phyloP scores from a whole-genome alignment of 1,284 basidiomycete genomes.

The Cerioporus squamosus region DNA sequence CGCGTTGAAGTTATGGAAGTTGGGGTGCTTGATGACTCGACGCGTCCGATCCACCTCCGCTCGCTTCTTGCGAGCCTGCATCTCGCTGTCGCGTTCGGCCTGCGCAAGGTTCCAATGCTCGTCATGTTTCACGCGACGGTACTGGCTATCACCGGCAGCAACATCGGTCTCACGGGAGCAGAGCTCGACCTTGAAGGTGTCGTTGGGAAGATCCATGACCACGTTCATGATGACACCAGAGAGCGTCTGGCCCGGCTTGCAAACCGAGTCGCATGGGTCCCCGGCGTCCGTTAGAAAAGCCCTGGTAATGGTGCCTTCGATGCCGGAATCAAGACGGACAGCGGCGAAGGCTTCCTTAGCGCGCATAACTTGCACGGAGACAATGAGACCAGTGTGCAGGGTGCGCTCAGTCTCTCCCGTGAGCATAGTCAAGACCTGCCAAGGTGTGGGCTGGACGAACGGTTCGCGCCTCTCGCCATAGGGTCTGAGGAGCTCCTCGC shows the following conservation, averaged over 20 bases:
- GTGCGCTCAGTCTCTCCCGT: conserved; percentile 91
- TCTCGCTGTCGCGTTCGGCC: conserved; percentile 72
- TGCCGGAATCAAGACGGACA: conserved; percentile 88
- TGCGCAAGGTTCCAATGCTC: conserved; percentile 72
- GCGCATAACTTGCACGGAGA: conserved; percentile 80
- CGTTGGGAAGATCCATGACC: conserved; percentile 64
- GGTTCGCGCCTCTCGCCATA: conserved; percentile 79
- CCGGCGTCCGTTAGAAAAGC: conserved; percentile 64
- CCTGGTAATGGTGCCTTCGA: conserved; percentile 83
- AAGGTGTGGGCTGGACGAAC: conserved; percentile 72
- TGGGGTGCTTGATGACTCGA: conserved; percentile 96
- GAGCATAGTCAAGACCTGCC: conserved; percentile 94
- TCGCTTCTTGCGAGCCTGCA: conserved; percentile 83
- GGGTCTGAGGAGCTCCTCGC: conserved; percentile 86
- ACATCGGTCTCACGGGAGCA: conserved; percentile 80
- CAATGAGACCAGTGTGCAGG: conserved; percentile 79
- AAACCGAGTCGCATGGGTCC: conserved; percentile 48
- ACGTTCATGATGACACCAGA: conserved; percentile 82
- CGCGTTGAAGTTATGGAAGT: conserved; percentile 97
- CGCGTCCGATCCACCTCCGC: conserved; percentile 79
- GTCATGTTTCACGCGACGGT: conserved; percentile 67
- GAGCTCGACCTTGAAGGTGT: conserved; percentile 76
- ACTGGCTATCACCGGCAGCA: conserved; percentile 63
- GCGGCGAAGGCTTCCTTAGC: conserved; percentile 56
- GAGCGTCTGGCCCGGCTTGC: conserved; percentile 80